Conservation (phyloP, 352 stramenopile species). For the Globisporangium camurandrum region DNA sequence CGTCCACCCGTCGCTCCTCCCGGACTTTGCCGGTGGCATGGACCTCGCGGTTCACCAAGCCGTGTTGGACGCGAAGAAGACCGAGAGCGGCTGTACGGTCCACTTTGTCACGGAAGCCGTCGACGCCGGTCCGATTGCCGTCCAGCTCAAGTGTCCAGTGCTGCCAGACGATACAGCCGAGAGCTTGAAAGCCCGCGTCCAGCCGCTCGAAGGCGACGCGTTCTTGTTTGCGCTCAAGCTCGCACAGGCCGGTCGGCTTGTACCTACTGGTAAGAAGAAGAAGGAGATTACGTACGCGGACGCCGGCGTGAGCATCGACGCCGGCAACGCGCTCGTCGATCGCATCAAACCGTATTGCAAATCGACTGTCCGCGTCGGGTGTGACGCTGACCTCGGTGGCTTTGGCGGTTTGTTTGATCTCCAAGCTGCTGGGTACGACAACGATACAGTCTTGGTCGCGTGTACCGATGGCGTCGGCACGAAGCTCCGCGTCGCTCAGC, state of each 20-base stretch:
- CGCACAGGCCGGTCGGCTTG: slow-evolving; percentile 61
- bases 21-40: slow-evolving; percentile 99
- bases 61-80: slow-evolving; percentile 95
- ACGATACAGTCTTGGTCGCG: slow-evolving; percentile 96
- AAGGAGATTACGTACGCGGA: slow-evolving; percentile 95
- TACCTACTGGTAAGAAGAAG: no score
- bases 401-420: slow-evolving; percentile 99
- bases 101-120: slow-evolving; percentile 98
- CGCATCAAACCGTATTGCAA: slow-evolving; percentile 98
- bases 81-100: slow-evolving; percentile 96
- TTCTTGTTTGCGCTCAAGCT: slow-evolving; percentile 85
- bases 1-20: slow-evolving; percentile 98
- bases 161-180: slow-evolving; percentile 89
- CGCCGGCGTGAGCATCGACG: slow-evolving; percentile 97
- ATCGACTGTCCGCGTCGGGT: slow-evolving; percentile 92
- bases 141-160: slow-evolving; percentile 94
- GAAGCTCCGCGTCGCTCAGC: slow-evolving; percentile 91
- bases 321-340: slow-evolving; percentile 93
- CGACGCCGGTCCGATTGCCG: slow-evolving; percentile 96
- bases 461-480: slow-evolving; percentile 98
- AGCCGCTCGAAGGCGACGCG: slow-evolving; percentile 93
- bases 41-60: slow-evolving; percentile 98
- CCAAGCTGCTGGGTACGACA: slow-evolving; percentile 92
- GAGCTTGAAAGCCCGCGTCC: slow-evolving; percentile 95
- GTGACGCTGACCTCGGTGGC: slow-evolving; percentile 94